phyloP scores from a whole-genome alignment of 352 stramenopile genomes.

The Globisporangium barbulae region DNA sequence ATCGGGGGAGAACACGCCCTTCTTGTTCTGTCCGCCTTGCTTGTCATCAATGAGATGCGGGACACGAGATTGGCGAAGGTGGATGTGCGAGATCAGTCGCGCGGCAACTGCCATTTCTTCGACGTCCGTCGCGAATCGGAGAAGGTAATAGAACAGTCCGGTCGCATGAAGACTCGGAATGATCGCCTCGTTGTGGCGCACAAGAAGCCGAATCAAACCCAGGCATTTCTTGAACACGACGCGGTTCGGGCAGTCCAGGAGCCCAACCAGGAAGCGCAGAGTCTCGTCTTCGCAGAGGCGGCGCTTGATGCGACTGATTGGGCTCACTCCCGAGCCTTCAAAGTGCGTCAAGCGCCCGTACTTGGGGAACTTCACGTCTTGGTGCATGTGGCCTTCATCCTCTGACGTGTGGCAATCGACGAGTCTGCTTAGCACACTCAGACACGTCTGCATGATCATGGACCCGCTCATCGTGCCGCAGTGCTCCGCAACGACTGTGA shows the following conservation, averaged over 20 bases:
- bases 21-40: conserved; percentile 80
- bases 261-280: conserved; percentile 73
- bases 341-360: conserved; percentile 80
- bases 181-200: conserved; percentile 82
- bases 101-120: conserved; percentile 83
- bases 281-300: conserved; percentile 72
- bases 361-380: conserved; percentile 77
- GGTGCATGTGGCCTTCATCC: conserved; percentile 75
- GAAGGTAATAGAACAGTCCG: conserved; percentile 85
- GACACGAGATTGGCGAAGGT: conserved; percentile 72
- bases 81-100: conserved; percentile 76
- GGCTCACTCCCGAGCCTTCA: conserved; percentile 73
- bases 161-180: conserved; percentile 82
- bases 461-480: conserved; percentile 76
- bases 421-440: conserved; percentile 77
- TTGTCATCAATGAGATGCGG: conserved; percentile 62
- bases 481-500: conserved; percentile 76
- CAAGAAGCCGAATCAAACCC: conserved; percentile 73
- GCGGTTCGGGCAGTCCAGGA: conserved; percentile 80
- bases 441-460: conserved; percentile 87
- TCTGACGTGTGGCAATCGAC: conserved; percentile 83
- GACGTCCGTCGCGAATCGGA: conserved; percentile 74
- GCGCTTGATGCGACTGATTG: conserved; percentile 74
- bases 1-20: conserved; percentile 74
- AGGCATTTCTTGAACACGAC: conserved; percentile 85